These are phyloP conservation scores for Stellera chamaejasme DNA, from an alignment of 345 rosid genomes.

Conservation along the genomic window DNA sequence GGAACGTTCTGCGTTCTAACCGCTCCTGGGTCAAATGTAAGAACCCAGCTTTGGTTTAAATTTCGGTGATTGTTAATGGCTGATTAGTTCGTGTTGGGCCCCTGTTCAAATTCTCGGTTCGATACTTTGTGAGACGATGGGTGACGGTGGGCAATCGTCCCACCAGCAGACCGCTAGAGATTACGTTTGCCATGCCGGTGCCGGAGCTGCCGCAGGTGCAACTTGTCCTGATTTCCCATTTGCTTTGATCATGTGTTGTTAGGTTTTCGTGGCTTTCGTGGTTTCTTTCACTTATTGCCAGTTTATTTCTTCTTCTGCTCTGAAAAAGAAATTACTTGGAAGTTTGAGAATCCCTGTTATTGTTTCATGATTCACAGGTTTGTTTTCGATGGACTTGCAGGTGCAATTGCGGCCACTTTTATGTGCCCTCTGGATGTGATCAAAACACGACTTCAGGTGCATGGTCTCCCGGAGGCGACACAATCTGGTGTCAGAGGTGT, in stretches of 20 bases:
- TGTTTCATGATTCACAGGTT: background rate
- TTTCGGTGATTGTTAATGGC: background rate
- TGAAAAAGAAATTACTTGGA: background rate
- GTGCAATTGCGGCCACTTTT: constrained; percentile 89
- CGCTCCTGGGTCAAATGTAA: background rate
- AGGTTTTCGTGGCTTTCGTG: constrained; percentile 4
- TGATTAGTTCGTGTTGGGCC: constrained; percentile 23
- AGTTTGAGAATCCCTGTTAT: background rate
- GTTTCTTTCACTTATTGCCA: background rate
- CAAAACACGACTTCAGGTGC: constrained; percentile 90
- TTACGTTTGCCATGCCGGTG: constrained; percentile 43
- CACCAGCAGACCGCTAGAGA: constrained; percentile 33
- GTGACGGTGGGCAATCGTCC: constrained; percentile 27
- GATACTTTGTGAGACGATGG: constrained; percentile 30
- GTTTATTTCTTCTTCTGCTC: too few relatives aligned
- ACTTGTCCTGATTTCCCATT: constrained; percentile 1
- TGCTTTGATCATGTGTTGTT: background rate
- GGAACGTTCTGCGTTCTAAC: background rate
- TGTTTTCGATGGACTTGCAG: constrained; percentile 25
- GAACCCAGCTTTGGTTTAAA: too few relatives aligned
- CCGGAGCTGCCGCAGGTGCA: constrained; percentile 93
- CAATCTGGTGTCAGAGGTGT: constrained; percentile 55
- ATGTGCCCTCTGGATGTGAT: constrained; percentile 97
- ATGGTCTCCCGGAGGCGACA: constrained; percentile 59
- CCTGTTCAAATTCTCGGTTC: constrained; percentile 11